phyloP scores from a whole-genome alignment of 805 yeast genomes.

The Zygotorulaspora chibaensis region DNA sequence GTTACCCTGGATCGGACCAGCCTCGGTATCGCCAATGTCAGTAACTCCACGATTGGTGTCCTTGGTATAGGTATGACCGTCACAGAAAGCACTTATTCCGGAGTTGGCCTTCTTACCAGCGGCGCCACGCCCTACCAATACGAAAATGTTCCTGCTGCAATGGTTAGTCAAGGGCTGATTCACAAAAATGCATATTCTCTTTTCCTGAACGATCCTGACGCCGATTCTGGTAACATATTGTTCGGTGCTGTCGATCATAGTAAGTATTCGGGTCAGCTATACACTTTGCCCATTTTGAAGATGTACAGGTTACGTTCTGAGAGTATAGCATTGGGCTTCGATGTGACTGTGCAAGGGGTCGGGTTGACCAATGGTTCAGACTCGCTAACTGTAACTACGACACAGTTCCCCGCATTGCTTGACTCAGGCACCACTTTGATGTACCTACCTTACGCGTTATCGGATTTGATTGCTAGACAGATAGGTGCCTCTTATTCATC shows the following conservation, averaged over 20 bases:
- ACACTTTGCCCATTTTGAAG: slow-evolving; percentile 46
- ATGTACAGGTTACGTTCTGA: slow-evolving; percentile 17
- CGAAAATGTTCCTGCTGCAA: slow-evolving; percentile 60
- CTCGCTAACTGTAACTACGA: slow-evolving; percentile 27
- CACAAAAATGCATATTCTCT: slow-evolving; percentile 56
- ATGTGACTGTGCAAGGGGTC: slow-evolving; percentile 36
- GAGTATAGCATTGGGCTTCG: slow-evolving; percentile 25
- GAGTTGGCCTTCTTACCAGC: slow-evolving; percentile 15
- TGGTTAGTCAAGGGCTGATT: slow-evolving; percentile 56
- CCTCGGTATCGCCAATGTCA: slow-evolving; percentile 67
- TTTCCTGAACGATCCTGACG: slow-evolving; percentile 45
- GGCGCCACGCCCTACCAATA: slow-evolving; percentile 40
- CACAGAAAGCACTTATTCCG: slow-evolving; percentile 57
- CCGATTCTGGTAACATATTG: slow-evolving; percentile 49
- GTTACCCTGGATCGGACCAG: slow-evolving; percentile 47
- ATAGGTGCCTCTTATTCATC: slow-evolving; percentile 44
- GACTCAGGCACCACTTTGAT: slow-evolving; percentile 44
- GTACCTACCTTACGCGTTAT: slow-evolving; percentile 41
- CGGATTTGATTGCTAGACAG: slow-evolving; percentile 35
- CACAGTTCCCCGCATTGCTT: slow-evolving; percentile 38
- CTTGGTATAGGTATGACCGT: slow-evolving; percentile 69
- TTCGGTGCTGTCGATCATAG: slow-evolving; percentile 72
- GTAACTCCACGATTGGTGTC: slow-evolving; percentile 59
- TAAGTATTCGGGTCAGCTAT: slow-evolving; percentile 50
- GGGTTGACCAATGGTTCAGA: slow-evolving; percentile 28